Percentiles rank a stretch among this genome's conserved stretches.
These are phyloP conservation scores for Malus hybrid DNA, from an alignment of 331 rosid species.

Conservation along the genomic window DNA sequence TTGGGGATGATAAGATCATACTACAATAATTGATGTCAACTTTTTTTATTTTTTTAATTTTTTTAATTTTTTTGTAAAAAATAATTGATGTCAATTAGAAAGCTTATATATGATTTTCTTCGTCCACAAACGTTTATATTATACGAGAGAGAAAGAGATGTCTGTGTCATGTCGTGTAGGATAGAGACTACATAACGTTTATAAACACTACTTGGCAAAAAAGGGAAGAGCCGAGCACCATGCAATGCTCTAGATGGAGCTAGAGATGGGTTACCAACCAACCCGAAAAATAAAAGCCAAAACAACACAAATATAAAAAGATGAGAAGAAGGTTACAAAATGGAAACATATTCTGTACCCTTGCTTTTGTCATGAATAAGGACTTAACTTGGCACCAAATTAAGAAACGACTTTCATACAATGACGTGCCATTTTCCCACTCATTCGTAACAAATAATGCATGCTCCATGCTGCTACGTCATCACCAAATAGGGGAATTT, in stretches of 20 bases:
- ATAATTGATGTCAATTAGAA: too few relatives aligned
- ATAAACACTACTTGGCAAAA: background rate
- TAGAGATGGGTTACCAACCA: background rate
- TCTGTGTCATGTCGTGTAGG: background rate
- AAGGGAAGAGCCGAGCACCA: background rate
- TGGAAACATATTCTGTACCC: conserved; percentile 4
- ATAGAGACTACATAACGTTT: background rate
- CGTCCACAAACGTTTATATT: too few relatives aligned
- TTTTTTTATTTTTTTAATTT: too few relatives aligned
- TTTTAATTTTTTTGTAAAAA: too few relatives aligned
- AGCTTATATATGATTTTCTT: too few relatives aligned
- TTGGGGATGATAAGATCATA: too few relatives aligned
- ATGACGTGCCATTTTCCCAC: background rate
- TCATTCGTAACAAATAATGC: background rate
- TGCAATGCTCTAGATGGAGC: background rate
- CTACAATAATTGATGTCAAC: too few relatives aligned
- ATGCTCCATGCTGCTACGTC: background rate
- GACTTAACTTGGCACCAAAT: conserved; percentile 38
- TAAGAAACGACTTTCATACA: background rate
- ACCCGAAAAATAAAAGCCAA: background rate
- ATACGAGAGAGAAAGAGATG: background rate
- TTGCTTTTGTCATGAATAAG: conserved; percentile 21
- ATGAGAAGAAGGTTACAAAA: conserved; percentile 30
- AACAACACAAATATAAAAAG: conserved; percentile 3
- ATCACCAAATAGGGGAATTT: background rate